A percentile compares a stretch with the other conserved stretches of the same genome.
phyloP scores from a whole-genome alignment of 257 asterid species.

The Jasminum sambac region DNA sequence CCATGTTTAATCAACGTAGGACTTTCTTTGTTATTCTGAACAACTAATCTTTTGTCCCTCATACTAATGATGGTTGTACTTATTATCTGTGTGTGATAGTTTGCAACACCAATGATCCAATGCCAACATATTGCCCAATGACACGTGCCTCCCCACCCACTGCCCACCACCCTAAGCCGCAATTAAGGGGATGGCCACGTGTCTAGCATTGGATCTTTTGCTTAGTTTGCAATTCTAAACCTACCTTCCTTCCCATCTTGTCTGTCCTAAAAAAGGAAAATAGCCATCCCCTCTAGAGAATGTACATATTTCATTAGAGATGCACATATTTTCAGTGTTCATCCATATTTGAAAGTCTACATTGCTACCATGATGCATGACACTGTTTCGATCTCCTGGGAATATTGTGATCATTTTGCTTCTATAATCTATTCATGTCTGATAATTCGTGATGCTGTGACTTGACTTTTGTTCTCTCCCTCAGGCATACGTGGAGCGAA shows the following conservation, averaged over 20 bases:
- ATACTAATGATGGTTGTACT: too few species aligned
- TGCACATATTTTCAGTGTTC: not conserved
- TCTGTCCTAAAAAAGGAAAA: not conserved
- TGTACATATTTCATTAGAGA: not conserved
- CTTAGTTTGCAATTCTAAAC: too few species aligned
- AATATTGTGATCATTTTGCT: not conserved
- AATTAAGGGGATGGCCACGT: too few species aligned
- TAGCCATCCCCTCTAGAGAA: not conserved
- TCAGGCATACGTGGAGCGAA: slow-evolving; percentile 81
- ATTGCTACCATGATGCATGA: not conserved
- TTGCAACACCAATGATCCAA: not conserved
- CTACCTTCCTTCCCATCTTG: not conserved
- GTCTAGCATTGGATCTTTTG: too few species aligned
- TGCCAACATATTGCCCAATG: too few species aligned
- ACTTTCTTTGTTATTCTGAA: too few species aligned
- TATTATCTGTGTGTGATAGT: not conserved
- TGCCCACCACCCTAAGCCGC: too few species aligned
- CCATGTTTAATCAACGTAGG: too few species aligned
- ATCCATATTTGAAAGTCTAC: not conserved
- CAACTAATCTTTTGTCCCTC: too few species aligned
- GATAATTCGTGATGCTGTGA: slow-evolving; percentile 18
- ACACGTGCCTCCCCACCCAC: too few species aligned
- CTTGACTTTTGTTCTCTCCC: slow-evolving; percentile 23
- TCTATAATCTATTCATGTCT: not conserved
- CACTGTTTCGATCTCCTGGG: not conserved